Evolutionary conservation across 352 stramenopile genomes (phyloP), one percentile per base, ranked within the genome.

Genomic region (Pythium rishiriense): DNA sequence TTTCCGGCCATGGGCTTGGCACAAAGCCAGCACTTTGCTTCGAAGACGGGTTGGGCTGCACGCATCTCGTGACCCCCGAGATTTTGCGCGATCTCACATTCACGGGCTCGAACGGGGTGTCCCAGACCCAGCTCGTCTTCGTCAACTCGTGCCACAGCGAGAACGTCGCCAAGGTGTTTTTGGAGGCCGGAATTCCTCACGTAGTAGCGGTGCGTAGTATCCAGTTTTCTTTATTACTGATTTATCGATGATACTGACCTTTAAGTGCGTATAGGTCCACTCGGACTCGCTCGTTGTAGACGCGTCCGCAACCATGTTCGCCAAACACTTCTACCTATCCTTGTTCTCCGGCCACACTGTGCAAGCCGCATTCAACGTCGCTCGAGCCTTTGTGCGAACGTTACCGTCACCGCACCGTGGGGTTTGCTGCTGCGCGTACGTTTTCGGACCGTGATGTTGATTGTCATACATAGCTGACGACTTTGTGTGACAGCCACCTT

Each of bases 81-180:
- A 68, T 79, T 4, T 50, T 93, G 47, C 74, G 78, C 11, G 75
- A 91, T 41, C 64, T 91, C 46, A 90, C 86, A 54, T 90, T 92
- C 57, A 78, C 78, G 12, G 79, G 60, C 1, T 61, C 29, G 14
- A 65, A 31, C 42, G 43, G 21, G 0, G 29, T 8, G 55, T 49
- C 64, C 9, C 45, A 69, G 35, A 70, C 62, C 5, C 76, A 90
- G 45, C 72, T 93, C 31, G 85, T 93, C 11, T 93, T 93, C 62
- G 83, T 93, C 26, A 93, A 89, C 56, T 87, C 85, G 21, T 93
- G 91, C 53, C 84, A 96, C 64, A 96, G 85, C 46, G 76, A 97
- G 61, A 78, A 81, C 22, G 85, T 91, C 15, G 91, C 90, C 1
- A 84, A 83, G 0, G 87, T 94, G 7, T 97, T 98, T 54, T 69